phyloP scores from a whole-genome alignment of 75 land plant genomes.

The Pinus taeda region DNA sequence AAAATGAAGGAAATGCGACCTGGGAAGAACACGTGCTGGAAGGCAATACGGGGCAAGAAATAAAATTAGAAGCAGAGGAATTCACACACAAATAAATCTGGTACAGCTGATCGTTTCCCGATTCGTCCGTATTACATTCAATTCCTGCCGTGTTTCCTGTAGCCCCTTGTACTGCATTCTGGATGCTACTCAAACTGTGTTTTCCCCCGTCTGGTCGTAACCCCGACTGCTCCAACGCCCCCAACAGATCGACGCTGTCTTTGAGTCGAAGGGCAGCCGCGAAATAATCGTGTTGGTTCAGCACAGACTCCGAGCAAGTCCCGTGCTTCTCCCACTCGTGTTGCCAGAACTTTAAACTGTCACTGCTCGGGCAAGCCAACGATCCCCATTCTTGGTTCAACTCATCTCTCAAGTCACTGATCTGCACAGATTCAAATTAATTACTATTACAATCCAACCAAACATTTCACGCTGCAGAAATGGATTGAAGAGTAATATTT shows the following conservation, averaged over 20 bases:
- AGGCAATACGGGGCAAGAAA: conserved; percentile 65
- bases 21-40: conserved; percentile 19
- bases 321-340: conserved; percentile 96
- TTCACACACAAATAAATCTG: conserved; percentile 83
- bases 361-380: conserved; percentile 62
- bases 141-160: conserved; percentile 53
- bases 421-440: conserved; percentile 19
- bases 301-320: conserved; percentile 58
- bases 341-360: conserved; percentile 54
- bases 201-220: conserved; percentile 31
- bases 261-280: conserved; percentile 41
- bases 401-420: conserved; percentile 29
- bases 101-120: conserved; percentile 59
- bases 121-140: conserved; percentile 66
- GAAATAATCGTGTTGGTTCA: conserved; percentile 63
- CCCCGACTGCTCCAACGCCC: conserved; percentile 33
- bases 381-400: conserved; percentile 63
- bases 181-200: conserved; percentile 42
- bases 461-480: too few relatives aligned
- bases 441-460: too few relatives aligned
- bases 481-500: too few relatives aligned
- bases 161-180: conserved; percentile 28
- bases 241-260: conserved; percentile 36
- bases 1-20: conserved; percentile 46
- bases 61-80: conserved; percentile 53